Conservation (phyloP, 176 grass and related monocot genomes). For the Eragrostis curvula region DNA sequence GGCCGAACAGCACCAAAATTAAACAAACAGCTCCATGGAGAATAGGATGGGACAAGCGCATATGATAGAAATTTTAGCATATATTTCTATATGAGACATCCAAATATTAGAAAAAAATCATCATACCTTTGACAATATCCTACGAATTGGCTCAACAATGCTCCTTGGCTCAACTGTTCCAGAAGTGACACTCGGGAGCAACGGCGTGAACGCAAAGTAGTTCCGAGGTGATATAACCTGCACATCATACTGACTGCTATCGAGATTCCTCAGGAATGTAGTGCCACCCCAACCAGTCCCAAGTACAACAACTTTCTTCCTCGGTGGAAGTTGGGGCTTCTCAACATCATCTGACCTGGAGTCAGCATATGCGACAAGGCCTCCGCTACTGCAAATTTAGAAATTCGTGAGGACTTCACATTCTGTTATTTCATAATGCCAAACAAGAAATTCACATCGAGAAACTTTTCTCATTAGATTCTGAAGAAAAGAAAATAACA, state of each 20-base stretch:
- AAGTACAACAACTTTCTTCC: slow-evolving; percentile 88
- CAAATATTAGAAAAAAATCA: neutral
- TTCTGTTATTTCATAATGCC: no score
- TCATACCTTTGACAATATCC: slow-evolving; percentile 80
- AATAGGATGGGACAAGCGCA: neutral
- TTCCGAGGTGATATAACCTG: slow-evolving; percentile 95
- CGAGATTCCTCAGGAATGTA: slow-evolving; percentile 86
- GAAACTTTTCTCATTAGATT: neutral
- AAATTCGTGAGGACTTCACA: slow-evolving; percentile 6
- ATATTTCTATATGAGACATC: neutral
- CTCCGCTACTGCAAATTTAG: slow-evolving; percentile 64
- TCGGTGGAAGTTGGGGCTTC: slow-evolving; percentile 41
- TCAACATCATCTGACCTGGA: slow-evolving; percentile 50
- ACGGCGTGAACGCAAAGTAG: slow-evolving; percentile 88
- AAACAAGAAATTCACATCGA: neutral
- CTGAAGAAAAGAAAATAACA: neutral
- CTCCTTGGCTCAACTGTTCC: slow-evolving; percentile 95
- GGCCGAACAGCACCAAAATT: neutral
- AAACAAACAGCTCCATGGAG: neutral
- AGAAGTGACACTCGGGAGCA: slow-evolving; percentile 93
- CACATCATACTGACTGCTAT: slow-evolving; percentile 78
- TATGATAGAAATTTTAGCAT: neutral
- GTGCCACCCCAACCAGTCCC: slow-evolving; percentile 94
- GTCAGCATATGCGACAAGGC: slow-evolving; percentile 83
- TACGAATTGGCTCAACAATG: slow-evolving; percentile 87